phyloP scores from a whole-genome alignment of 768 basidiomycete species.

The Hirschioporus abietinus region DNA sequence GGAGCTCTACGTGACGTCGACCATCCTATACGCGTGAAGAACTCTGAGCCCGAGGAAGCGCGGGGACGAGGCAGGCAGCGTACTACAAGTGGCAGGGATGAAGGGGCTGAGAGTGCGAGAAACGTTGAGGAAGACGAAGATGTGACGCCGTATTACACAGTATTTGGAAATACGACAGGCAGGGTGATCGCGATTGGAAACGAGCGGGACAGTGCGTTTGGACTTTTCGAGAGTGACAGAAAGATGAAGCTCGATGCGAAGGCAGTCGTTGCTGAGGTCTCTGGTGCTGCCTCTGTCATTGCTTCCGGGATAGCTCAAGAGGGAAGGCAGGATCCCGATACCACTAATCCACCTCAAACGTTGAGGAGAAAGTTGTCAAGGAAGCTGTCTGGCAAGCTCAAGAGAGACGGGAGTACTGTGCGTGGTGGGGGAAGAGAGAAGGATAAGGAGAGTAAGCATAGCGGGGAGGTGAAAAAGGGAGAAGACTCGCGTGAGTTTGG shows the following conservation, averaged over 20 bases:
- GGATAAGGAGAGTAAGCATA: background rate
- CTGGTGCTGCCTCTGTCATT: background rate
- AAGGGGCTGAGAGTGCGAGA: background rate
- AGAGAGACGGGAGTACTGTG: conserved; percentile 8
- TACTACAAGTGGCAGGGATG: conserved; percentile 9
- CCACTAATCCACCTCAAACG: background rate
- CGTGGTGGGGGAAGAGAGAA: conserved; percentile 8
- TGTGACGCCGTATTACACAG: conserved; percentile 48
- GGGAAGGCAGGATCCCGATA: background rate
- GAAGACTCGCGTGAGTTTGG: background rate
- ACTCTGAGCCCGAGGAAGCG: background rate
- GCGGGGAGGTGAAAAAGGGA: background rate
- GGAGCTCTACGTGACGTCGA: conserved; percentile 12
- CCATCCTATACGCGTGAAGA: background rate
- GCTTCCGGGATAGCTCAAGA: background rate
- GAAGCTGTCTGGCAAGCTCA: conserved; percentile 33
- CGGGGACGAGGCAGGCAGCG: conserved; percentile 21
- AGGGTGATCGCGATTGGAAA: conserved; percentile 40
- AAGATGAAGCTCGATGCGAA: background rate
- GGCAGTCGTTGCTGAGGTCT: background rate
- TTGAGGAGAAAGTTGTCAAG: conserved; percentile 24
- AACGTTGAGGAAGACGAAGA: conserved; percentile 15
- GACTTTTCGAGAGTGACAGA: background rate
- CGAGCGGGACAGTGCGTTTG: conserved; percentile 31
- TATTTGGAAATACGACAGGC: conserved; percentile 44